These are phyloP conservation scores for Scutellaria barbata DNA, from an alignment of 257 asterid genomes.

Conservation along the genomic window DNA sequence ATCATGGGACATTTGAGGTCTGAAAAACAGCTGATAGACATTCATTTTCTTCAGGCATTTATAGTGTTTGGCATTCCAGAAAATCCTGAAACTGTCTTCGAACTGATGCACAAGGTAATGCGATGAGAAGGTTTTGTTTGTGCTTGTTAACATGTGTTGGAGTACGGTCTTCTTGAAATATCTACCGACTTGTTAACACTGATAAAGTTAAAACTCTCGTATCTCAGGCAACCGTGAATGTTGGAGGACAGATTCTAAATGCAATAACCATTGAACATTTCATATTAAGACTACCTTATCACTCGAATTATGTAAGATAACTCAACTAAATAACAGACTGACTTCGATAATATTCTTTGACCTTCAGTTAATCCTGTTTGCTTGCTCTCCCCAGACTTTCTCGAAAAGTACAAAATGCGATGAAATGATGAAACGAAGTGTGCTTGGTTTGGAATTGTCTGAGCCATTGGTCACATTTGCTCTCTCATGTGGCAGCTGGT, in stretches of 20 bases:
- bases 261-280: constrained; percentile 84
- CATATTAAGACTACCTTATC: constrained; percentile 82
- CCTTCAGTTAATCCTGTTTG: constrained; percentile 1
- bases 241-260: constrained; percentile 71
- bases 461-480: constrained; percentile 92
- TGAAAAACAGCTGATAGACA: constrained; percentile 6
- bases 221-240: constrained; percentile 72
- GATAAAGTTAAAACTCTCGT: constrained; percentile 16
- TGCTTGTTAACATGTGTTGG: neutral
- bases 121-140: neutral
- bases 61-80: constrained; percentile 76
- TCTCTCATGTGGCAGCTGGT: constrained; percentile 97
- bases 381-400: constrained; percentile 54
- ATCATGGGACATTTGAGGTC: constrained; percentile 1
- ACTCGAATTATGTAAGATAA: constrained; percentile 69
- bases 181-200: neutral
- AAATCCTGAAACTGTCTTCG: constrained; percentile 68
- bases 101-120: constrained; percentile 74
- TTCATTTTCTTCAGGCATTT: constrained; percentile 60
- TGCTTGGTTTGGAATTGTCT: constrained; percentile 69
- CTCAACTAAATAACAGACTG: neutral
- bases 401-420: constrained; percentile 60
- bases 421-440: constrained; percentile 55
- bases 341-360: neutral
- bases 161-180: neutral